These are phyloP conservation scores for Aspergillus sojae DNA, from an alignment of 2,329 filamentous ascomycete species.

Conservation along the genomic window DNA sequence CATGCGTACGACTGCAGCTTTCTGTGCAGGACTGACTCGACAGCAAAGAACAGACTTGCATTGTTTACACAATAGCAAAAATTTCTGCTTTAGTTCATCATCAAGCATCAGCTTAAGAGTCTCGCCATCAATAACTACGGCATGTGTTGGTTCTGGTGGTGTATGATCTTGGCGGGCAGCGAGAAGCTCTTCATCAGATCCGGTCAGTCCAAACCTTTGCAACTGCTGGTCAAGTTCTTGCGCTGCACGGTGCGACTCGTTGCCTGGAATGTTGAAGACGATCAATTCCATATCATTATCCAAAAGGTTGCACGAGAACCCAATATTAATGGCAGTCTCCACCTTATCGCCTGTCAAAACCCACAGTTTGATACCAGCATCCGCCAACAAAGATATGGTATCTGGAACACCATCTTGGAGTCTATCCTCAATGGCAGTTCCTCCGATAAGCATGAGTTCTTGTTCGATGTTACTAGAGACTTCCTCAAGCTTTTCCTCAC, in stretches of 20 bases:
- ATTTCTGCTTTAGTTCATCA: conserved; percentile 83
- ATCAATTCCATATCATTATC: conserved; percentile 98
- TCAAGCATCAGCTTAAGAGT: conserved; percentile 85
- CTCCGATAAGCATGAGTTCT: conserved; percentile 82
- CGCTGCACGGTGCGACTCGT: conserved; percentile 66
- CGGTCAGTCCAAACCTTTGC: conserved; percentile 71
- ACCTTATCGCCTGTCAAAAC: conserved; percentile 98
- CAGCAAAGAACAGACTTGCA: conserved; percentile 97
- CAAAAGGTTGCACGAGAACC: conserved; percentile 96
- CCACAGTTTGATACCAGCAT: conserved; percentile 98
- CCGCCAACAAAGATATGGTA: conserved; percentile 85
- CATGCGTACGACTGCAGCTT: conserved; percentile 94
- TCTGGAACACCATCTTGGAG: conserved; percentile 96
- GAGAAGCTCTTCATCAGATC: conserved; percentile 81
- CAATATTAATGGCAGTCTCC: conserved; percentile 99
- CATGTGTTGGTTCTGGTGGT: conserved; percentile 83
- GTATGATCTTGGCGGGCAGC: conserved; percentile 81
- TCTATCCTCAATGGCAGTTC: conserved; percentile 95
- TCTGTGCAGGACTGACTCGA: conserved; percentile 94
- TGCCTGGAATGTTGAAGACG: conserved; percentile 81
- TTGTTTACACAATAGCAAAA: conserved; percentile 92
- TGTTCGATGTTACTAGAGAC: conserved; percentile 90
- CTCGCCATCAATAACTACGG: conserved; percentile 92
- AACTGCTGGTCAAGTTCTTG: conserved; percentile 75
- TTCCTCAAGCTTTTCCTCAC: conserved; percentile 90